Evolutionary conservation across 768 basidiomycete genomes (phyloP).

Genomic region (Agrocybe chaxingu): DNA sequence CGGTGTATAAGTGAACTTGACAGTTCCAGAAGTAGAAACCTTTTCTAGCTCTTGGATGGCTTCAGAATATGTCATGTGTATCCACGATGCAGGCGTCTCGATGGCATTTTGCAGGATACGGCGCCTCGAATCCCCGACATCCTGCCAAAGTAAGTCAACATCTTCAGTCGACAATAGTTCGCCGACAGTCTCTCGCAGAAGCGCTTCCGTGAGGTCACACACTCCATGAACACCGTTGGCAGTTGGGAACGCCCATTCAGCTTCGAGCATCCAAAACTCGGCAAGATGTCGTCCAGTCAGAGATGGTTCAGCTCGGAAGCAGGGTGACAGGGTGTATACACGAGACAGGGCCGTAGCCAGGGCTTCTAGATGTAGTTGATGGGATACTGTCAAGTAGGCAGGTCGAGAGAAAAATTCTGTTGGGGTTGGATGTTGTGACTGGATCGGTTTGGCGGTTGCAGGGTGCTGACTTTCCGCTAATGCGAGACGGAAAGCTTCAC

Average conservation of each 20-base stretch:
- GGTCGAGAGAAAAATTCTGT: slow-evolving; percentile 71
- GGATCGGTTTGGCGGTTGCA: slow-evolving; percentile 17
- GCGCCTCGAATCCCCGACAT: slow-evolving; percentile 31
- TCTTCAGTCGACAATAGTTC: slow-evolving; percentile 18
- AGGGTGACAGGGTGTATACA: slow-evolving; percentile 89
- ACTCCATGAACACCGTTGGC: slow-evolving; percentile 39
- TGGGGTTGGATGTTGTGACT: slow-evolving; percentile 17
- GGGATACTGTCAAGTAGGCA: slow-evolving; percentile 90
- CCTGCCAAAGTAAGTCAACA: slow-evolving; percentile 38
- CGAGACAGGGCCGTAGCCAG: slow-evolving; percentile 74
- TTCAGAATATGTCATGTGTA: slow-evolving; percentile 73
- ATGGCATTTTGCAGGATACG: slow-evolving; percentile 35
- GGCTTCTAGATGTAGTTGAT: slow-evolving; percentile 93
- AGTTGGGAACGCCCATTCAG: slow-evolving; percentile 65
- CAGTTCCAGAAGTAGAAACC: slow-evolving; percentile 7
- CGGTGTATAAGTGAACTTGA: slow-evolving; percentile 53
- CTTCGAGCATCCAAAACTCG: slow-evolving; percentile 99
- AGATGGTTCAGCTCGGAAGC: slow-evolving; percentile 91
- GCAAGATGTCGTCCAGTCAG: slow-evolving; percentile 89
- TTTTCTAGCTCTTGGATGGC: slow-evolving; percentile 59
- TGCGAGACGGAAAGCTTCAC: slow-evolving; percentile 81
- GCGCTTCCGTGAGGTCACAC: slow-evolving; percentile 37
- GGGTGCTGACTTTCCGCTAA: slow-evolving; percentile 31
- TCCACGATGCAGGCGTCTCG: slow-evolving; percentile 45
- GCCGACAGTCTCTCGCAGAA: slow-evolving; percentile 23